Percentiles rank a stretch among this genome's conserved stretches.
phyloP scores from a whole-genome alignment of 2,329 filamentous ascomycete genomes.

The Lachnellula willkommii region DNA sequence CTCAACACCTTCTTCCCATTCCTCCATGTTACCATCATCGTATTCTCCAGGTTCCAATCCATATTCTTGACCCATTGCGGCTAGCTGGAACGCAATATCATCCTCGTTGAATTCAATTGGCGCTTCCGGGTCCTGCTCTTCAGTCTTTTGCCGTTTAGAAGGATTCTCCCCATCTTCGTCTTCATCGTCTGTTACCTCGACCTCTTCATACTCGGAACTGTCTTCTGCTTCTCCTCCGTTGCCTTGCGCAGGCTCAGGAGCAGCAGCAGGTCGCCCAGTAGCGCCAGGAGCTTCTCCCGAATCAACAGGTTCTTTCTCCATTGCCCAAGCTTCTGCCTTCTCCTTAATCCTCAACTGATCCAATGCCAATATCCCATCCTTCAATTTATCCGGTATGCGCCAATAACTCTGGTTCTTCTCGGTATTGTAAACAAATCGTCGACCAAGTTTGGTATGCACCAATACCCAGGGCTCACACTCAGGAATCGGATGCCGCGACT shows the following conservation, averaged over 20 bases:
- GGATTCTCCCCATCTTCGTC: constrained; percentile 43
- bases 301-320: constrained; percentile 20
- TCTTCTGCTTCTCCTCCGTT: constrained; percentile 43
- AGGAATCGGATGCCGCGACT: constrained; percentile 72
- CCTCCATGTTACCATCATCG: constrained; percentile 55
- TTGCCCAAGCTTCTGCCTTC: constrained; percentile 39
- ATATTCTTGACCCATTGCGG: constrained; percentile 83
- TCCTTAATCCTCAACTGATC: constrained; percentile 67
- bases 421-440: constrained; percentile 86
- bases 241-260: constrained; percentile 12
- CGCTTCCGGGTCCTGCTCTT: constrained; percentile 36
- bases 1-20: constrained; percentile 67
- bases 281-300: constrained; percentile 28
- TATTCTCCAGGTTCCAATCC: constrained; percentile 73
- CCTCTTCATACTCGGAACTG: constrained; percentile 65
- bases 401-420: constrained; percentile 86
- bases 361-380: constrained; percentile 67
- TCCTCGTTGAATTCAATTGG: constrained; percentile 84
- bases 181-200: constrained; percentile 43
- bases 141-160: constrained; percentile 45
- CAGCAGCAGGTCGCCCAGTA: constrained; percentile 15
- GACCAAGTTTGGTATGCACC: constrained; percentile 84
- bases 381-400: constrained; percentile 85
- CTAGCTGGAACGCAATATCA: constrained; percentile 88
- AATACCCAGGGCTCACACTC: constrained; percentile 82